Evolutionary conservation across 2,329 filamentous ascomycete species (phyloP), one percentile per base, ranked within the genome.

Genomic region (Paecilomyces niveus): DNA sequence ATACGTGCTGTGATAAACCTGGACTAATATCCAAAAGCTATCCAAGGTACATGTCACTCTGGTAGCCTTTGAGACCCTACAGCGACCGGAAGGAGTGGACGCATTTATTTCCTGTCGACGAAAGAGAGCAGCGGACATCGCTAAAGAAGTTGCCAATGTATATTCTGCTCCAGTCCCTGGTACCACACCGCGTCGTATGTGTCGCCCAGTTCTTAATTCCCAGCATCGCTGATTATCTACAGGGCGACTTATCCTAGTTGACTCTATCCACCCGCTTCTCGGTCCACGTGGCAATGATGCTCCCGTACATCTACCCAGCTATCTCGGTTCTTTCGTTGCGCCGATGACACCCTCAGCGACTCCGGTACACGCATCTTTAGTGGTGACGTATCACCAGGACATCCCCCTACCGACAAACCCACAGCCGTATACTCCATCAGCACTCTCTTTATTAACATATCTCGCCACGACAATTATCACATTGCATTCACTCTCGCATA

Each of bases 391-490:
- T 73, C 94, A 97, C 77, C 79, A 83, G 56, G 93, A 97, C 74
- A 82, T 93, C 3, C 88, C 90, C 1, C 73, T 85, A 57, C 73
- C 70, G 3, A 63, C 71, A n/a, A 63, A 71, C 11, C 63, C 67
- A 32, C 64, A 67, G 54, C 58, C 69, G 35, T 82, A 74, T 73
- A 77, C 83, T 18, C 90, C 92, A 0, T 77, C 85, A 29, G 85
- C 91, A 0, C 80, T 95, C 11, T 86, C 86, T 1, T 78, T 92
- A 0, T 80, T 97, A 22, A 84, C 82, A 53, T 95, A 95, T 74
- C 85, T 97, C 59, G 90, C 92, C n/a, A 99, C 94, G 3, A 88
- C 91, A 3, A 83, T 97, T 56, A 81, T 97, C 59, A 86, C 84
- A 3, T 80, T 89, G 0, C 85, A 88, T 45, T 89, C 86, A 13